Conservation (phyloP, 805 yeast genomes). For the Barnettozyma salicaria region DNA sequence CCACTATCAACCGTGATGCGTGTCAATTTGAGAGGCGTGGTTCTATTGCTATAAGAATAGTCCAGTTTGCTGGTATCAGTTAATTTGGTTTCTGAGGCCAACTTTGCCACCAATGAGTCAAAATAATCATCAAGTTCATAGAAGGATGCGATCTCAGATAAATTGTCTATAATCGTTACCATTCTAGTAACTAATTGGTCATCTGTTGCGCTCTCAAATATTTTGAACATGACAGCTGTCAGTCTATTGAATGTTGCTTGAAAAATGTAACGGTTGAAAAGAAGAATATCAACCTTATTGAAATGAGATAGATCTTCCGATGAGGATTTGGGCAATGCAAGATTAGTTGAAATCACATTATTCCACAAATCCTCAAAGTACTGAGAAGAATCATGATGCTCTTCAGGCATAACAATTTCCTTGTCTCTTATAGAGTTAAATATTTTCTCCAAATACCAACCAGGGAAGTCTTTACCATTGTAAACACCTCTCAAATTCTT, state of each 20-base stretch:
- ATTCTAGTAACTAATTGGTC: slow-evolving; percentile 84
- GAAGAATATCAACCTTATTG: slow-evolving; percentile 31
- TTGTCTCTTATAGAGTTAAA: slow-evolving; percentile 73
- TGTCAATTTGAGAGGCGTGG: slow-evolving; percentile 17
- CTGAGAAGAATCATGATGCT: slow-evolving; percentile 86
- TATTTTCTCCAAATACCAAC: slow-evolving; percentile 77
- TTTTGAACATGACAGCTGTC: slow-evolving; percentile 65
- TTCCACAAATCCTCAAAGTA: slow-evolving; percentile 91
- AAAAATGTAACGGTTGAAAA: slow-evolving; percentile 70
- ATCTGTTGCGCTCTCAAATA: slow-evolving; percentile 84
- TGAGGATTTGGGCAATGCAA: slow-evolving; percentile 28
- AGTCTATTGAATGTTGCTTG: slow-evolving; percentile 55
- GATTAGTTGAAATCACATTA: slow-evolving; percentile 45
- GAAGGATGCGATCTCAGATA: slow-evolving; percentile 67
- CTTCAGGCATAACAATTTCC: slow-evolving; percentile 97
- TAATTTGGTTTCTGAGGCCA: slow-evolving; percentile 66
- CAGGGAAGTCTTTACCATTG: slow-evolving; percentile 71
- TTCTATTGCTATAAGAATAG: slow-evolving; percentile 3
- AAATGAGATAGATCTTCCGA: slow-evolving; percentile 14
- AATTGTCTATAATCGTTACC: slow-evolving; percentile 81
- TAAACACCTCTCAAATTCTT: slow-evolving; percentile 77
- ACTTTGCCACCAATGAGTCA: slow-evolving; percentile 59
- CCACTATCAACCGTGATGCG: slow-evolving; percentile 25
- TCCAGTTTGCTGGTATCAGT: slow-evolving; percentile 30
- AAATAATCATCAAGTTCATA: slow-evolving; percentile 51